Conservation (phyloP, 306 rosid genomes). For the Cicer judaicum region DNA sequence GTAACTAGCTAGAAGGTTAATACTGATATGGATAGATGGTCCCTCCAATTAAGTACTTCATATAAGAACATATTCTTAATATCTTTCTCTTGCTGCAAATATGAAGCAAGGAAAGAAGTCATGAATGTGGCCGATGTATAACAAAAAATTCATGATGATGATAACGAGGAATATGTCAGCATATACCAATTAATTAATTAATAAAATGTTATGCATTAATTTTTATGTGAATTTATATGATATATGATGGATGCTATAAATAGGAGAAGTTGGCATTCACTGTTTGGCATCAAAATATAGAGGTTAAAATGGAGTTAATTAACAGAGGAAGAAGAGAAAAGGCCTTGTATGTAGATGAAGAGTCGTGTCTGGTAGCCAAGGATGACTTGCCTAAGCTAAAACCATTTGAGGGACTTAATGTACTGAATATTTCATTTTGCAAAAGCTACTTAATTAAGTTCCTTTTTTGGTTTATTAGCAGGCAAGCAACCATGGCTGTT, state of each 20-base stretch:
- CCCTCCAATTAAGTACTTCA: too few species aligned
- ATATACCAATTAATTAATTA: neutral
- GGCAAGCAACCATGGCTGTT: constrained; percentile 53
- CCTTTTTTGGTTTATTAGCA: constrained; percentile 47
- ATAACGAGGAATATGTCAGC: constrained; percentile 29
- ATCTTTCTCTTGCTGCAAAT: neutral
- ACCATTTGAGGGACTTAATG: neutral
- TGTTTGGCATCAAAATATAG: constrained; percentile 22
- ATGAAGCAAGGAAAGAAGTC: neutral
- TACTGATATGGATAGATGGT: too few species aligned
- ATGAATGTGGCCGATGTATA: neutral
- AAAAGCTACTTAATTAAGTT: neutral
- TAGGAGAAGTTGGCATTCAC: constrained; percentile 29
- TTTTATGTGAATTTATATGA: neutral
- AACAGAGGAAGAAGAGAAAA: constrained; percentile 47
- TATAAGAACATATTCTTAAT: neutral
- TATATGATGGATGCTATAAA: constrained; percentile 41
- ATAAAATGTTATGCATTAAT: too few species aligned
- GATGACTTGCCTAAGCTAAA: constrained; percentile 65
- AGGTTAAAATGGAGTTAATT: neutral
- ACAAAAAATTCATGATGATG: neutral
- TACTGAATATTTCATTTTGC: too few species aligned
- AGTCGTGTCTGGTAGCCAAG: constrained; percentile 69
- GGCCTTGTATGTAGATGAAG: constrained; percentile 70
- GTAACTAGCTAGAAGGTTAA: too few species aligned